A percentile compares a stretch with the other conserved stretches of the same genome.
These are phyloP conservation scores for Phlegmacium glaucopus DNA, from an alignment of 768 basidiomycete species.

Conservation along the genomic window DNA sequence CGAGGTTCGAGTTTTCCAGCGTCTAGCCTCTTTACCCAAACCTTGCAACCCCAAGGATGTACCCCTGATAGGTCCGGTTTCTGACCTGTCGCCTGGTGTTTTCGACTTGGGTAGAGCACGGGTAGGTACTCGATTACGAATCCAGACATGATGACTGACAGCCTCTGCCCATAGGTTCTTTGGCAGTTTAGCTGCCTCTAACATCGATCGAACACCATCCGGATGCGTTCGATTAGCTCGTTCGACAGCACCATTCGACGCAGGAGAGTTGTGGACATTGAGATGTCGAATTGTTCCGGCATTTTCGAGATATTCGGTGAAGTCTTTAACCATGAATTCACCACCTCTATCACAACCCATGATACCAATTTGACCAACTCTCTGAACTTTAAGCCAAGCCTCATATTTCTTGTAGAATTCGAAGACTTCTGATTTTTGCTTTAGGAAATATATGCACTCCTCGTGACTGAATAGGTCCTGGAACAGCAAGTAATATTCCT, in stretches of 20 bases:
- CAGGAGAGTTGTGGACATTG: constrained; percentile 30
- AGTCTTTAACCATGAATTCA: constrained; percentile 25
- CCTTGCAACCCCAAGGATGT: constrained; percentile 25
- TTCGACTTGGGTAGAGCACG: constrained; percentile 15
- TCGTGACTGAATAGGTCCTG: constrained; percentile 27
- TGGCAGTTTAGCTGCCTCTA: constrained; percentile 15
- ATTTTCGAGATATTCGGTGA: constrained; percentile 17
- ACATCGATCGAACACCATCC: constrained; percentile 23
- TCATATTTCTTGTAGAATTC: constrained; percentile 20
- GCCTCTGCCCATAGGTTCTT: constrained; percentile 35
- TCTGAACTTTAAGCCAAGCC: constrained; percentile 23
- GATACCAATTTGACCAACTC: constrained; percentile 18
- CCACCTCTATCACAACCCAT: constrained; percentile 28
- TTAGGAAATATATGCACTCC: constrained; percentile 24
- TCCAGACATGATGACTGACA: constrained; percentile 25
- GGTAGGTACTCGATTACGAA: constrained; percentile 31
- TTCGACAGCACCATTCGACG: constrained; percentile 29
- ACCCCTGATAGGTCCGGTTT: constrained; percentile 28
- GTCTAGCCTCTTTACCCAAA: constrained; percentile 22
- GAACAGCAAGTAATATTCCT: constrained; percentile 29
- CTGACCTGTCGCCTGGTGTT: constrained; percentile 20
- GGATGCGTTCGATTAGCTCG: constrained; percentile 22
- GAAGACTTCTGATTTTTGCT: constrained; percentile 27
- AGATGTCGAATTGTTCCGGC: constrained; percentile 27
- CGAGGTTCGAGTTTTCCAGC: constrained; percentile 21